Evolutionary conservation across 495 filamentous ascomycete genomes (phyloP).

Genomic region (Talaromyces ruber): DNA sequence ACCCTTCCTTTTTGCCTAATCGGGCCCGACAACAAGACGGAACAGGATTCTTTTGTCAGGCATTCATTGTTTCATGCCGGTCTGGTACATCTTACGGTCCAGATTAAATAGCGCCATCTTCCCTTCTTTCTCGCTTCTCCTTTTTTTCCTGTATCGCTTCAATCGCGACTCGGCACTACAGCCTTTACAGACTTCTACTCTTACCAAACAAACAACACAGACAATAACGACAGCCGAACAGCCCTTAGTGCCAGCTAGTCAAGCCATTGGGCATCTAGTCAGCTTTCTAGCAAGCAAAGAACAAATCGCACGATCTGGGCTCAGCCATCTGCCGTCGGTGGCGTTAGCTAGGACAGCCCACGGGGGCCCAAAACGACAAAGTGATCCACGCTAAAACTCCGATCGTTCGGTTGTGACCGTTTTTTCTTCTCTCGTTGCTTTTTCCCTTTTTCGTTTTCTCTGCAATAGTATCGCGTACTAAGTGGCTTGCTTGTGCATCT

Average conservation of each 20-base stretch:
- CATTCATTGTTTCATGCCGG: neutral
- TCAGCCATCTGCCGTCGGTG: slow-evolving; percentile 4
- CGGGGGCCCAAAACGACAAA: neutral
- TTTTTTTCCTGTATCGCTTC: neutral
- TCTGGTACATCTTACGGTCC: neutral
- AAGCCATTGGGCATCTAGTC: neutral
- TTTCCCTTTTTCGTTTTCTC: neutral
- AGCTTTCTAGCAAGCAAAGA: neutral
- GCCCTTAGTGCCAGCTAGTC: too few relatives aligned
- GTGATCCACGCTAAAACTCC: neutral
- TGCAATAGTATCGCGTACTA: neutral
- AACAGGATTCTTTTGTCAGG: neutral
- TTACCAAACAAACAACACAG: neutral
- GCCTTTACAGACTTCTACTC: neutral
- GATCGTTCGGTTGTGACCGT: neutral
- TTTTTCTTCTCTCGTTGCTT: neutral
- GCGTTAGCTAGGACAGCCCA: neutral
- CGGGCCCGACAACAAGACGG: neutral
- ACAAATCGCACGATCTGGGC: neutral
- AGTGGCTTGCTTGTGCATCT: slow-evolving; percentile 1
- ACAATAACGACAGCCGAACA: too few relatives aligned
- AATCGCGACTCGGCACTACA: neutral
- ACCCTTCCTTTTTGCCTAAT: neutral
- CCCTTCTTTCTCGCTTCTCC: neutral
- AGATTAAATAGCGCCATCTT: neutral